Evolutionary conservation across 1,139 yeast genomes (phyloP).

Genomic region (Yamadazyma diddensiae): DNA sequence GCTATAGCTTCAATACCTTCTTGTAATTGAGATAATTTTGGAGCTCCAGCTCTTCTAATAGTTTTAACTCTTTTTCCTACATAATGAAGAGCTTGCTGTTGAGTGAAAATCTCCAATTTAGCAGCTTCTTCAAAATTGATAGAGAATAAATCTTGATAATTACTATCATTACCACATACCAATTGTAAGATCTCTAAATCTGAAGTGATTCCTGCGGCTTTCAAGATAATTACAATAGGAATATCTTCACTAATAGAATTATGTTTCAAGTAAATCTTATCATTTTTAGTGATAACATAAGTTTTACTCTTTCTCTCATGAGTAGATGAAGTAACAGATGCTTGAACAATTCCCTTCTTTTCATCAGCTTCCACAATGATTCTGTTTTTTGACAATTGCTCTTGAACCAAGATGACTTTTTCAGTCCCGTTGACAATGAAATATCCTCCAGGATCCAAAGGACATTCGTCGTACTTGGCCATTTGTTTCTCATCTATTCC

Average conservation of each 20-base stretch:
- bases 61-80: constrained; percentile 92
- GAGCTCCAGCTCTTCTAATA: constrained; percentile 80
- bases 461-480: constrained; percentile 93
- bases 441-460: constrained; percentile 98
- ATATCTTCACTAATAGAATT: constrained; percentile 93
- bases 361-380: constrained; percentile 97
- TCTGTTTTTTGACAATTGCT: constrained; percentile 94
- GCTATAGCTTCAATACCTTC: constrained; percentile 98
- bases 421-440: constrained; percentile 98
- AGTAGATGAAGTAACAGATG: constrained; percentile 95
- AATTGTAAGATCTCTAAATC: constrained; percentile 92
- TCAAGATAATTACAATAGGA: constrained; percentile 88
- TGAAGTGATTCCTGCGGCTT: constrained; percentile 93
- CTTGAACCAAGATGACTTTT: constrained; percentile 94
- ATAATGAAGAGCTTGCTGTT: constrained; percentile 88
- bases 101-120: constrained; percentile 80
- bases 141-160: constrained; percentile 87
- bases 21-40: constrained; percentile 75
- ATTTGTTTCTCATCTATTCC: constrained; percentile 76
- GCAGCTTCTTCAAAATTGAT: constrained; percentile 95
- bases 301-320: constrained; percentile 98
- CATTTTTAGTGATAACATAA: constrained; percentile 89
- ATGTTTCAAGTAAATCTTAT: constrained; percentile 85
- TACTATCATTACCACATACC: constrained; percentile 86
- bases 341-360: constrained; percentile 90